Base-by-base conservation (phyloP, 2,329 filamentous ascomycete species). In the Cytospora chrysosperma region DNA sequence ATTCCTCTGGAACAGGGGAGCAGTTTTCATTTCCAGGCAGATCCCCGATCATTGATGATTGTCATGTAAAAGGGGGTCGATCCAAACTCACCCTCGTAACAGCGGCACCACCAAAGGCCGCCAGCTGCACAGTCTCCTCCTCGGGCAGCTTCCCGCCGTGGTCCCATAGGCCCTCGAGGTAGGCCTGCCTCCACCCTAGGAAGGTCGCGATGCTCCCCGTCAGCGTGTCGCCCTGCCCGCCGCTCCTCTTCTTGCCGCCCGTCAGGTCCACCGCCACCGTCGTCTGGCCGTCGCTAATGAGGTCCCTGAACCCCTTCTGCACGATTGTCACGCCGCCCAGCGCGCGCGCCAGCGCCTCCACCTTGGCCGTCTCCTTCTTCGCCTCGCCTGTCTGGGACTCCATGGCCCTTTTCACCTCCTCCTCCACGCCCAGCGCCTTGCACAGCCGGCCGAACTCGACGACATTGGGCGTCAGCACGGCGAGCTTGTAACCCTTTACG, bases 181-280 rank as follows among this genome's bases (percentile, higher is more conserved):
- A 99, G 26, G 92, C 92, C 74, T 88, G 88, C 65, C 94, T 84
- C 88, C 94, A 99, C 1, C 87, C 93, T 67, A 98, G 77, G 69
- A 99, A 87, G 4, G 95, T 98, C 1, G 91, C 95, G 68, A 99
- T 79, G 37, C 88, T 88, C 1, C 95, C 95, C 0, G 95, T 98
- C 68, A 99, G 79, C 4, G 95, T 98, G 77, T 99, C 95, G 1
- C 95, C 95, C 77, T 99, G 95, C 0, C 95, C 95, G 55, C 94
- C 95, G 63, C 91, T 94, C 68, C 95, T 83, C 85, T 99, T 99
- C 75, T 87, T 77, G 1, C 94, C 94, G 10, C 95, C 95, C 71
- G 86, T 78, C 3, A 93, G 77, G 69, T 97, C 93, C 28, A 89
- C 90, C 0, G 90, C 79, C 28, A 93, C 77, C n/a, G 91, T 96